Evolutionary conservation across 768 basidiomycete genomes (phyloP), one percentile per base, ranked within the genome.

Genomic region (Hysterangium stoloniferum): DNA sequence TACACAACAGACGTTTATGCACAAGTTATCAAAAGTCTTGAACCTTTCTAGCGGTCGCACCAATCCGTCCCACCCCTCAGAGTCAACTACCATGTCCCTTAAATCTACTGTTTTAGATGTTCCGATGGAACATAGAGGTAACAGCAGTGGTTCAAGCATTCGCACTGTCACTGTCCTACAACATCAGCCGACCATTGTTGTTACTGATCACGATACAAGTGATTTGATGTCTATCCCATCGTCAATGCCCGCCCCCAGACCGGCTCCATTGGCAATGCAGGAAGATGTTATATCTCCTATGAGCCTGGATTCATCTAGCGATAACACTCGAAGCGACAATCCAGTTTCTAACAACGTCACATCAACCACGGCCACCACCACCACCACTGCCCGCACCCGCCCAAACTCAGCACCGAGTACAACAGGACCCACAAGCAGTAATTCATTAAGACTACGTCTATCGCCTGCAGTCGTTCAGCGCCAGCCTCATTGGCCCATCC

Each of bases 401-500:
- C 31, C 20, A 20, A 41, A 8, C 38, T 20, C 38, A 8, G 9
- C 8, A 20, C 22, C 8, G 8, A 41, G 22, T 9, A 8, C 8
- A 11, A 20, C 11, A 11, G 38, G 8, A 12, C 38, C 20, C 20
- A 11, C 4, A 27, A 27, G 33, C 29, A 3, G 3, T 31, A 22
- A 8, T 20, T 41, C 38, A 8, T 20, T 22, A 41, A 20, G 19
- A 31, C 44, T 45, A 2, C 69, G 73, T 17, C 59, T 77, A 4
- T 70, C 73, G 6, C 76, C 76, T 4, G 70, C 74, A 1, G 63
- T 75, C 32, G 62, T 71, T 22, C 57, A 67, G n/a, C 66, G 75
- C 45, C 70, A 68, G 13, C 68, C 70, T 2, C 66, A 66, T 8
- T 66, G 75, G 60, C 74, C 79, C 2, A 57, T 78, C 40, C 59